Conservation (phyloP, 139 green algal species). For the Ostreobium quekettii region DNA sequence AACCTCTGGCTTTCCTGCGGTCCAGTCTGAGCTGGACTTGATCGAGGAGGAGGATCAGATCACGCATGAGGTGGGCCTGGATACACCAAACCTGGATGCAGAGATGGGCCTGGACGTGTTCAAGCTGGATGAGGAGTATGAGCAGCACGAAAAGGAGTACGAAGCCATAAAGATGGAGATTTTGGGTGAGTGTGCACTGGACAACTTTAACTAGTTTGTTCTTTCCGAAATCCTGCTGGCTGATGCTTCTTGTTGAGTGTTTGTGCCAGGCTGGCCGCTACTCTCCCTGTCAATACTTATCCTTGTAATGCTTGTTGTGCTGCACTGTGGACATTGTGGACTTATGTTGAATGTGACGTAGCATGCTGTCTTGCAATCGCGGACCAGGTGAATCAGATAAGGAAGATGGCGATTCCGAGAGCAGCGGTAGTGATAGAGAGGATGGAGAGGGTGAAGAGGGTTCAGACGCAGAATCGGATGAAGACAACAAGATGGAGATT, state of each 20-base stretch:
- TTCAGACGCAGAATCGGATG: not conserved
- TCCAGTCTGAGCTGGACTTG: conserved; percentile 80
- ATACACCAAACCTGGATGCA: conserved; percentile 54
- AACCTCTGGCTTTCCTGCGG: conserved; percentile 42
- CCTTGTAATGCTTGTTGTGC: too few relatives aligned
- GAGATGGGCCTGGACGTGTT: conserved; percentile 87
- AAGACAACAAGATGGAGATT: conserved; percentile 26
- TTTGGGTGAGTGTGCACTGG: conserved; percentile 55
- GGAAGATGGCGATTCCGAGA: conserved; percentile 39
- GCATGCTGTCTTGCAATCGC: not conserved
- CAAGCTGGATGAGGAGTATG: conserved; percentile 69
- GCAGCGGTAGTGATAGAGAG: conserved; percentile 9
- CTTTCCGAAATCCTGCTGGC: too few relatives aligned
- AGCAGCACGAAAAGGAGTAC: conserved; percentile 71
- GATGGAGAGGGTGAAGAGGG: conserved; percentile 32
- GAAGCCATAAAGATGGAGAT: conserved; percentile 78
- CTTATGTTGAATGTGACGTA: too few relatives aligned
- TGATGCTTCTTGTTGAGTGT: too few relatives aligned
- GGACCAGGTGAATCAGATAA: too few relatives aligned
- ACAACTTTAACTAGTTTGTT: too few relatives aligned
- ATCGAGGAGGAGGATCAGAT: conserved; percentile 94
- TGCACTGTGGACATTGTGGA: too few relatives aligned
- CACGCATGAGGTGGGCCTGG: conserved; percentile 81
- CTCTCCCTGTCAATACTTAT: too few relatives aligned
- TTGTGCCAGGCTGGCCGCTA: too few relatives aligned